Evolutionary conservation across 352 stramenopile species (phyloP), one percentile per base, ranked within the genome.

Genomic region (Thraustotheca clavata): DNA sequence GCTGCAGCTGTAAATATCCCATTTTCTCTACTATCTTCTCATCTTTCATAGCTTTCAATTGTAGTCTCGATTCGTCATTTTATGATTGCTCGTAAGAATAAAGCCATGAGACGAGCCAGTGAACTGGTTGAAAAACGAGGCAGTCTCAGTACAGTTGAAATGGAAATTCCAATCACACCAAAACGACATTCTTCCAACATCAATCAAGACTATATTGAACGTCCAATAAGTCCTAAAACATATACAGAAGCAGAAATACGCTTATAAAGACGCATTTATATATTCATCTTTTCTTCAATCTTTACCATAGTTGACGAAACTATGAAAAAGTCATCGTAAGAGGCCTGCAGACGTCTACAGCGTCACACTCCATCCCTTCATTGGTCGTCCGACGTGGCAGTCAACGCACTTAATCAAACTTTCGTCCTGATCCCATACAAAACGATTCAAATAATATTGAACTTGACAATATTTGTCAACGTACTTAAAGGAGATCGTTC

Each of bases 1-100:
- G 78, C 78, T 1, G 77, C 78, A 16, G 36, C 82, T 52, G 71
- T 77, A 70, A 34, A 66, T 68, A n/a, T 3, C 29, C 12, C 26
- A 6, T 67, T 4, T 6, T 7, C 14, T 3, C 49, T 22, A 22
- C 31, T 9, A 26, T 43, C 8, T n/a, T 22, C 24, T 60, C 12
- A 39, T 5, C 4, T 16, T 34, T 18, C n/a, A 5, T 6, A 65
- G 57, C 47, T 27, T 31, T 65, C 57, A 6, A 65, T 65, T 33
- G 36, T 49, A 7, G 24, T 65, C 24, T 65, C 57, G 18, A 54
- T 65, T 16, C 57, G 57, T 0, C 35, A 43, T 9, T 65, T 65
- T 33, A 6, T 65, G 3, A 54, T 54, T 11, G 47, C 11, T 7
- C 57, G 57, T 7, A 52, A 39, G 29, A 33, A 40, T 1, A 36